These are phyloP conservation scores for Penium margaritaceum DNA, from an alignment of 139 green algal species.

Conservation along the genomic window DNA sequence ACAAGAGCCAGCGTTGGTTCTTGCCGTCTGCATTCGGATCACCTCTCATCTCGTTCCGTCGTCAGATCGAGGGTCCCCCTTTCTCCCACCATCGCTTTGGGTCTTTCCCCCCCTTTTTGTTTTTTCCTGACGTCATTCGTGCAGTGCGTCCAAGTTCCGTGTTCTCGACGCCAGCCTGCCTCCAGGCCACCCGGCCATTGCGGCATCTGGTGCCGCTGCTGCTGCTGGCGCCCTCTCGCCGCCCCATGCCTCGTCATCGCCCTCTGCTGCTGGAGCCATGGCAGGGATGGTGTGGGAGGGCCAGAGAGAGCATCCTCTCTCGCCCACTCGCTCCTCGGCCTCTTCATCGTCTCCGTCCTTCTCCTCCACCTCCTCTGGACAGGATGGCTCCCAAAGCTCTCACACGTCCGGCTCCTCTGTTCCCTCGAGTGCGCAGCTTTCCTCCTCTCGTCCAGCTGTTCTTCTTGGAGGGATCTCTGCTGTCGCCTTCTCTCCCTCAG, in stretches of 20 bases:
- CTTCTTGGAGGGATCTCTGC: conserved; percentile 28
- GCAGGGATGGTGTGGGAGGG: background rate
- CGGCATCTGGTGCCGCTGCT: background rate
- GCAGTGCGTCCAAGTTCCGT: background rate
- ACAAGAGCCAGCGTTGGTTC: too few relatives aligned
- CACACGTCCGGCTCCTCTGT: background rate
- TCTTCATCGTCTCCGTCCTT: background rate
- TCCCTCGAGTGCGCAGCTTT: background rate
- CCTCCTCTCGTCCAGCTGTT: background rate
- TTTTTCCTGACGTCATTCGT: background rate
- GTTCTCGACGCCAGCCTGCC: conserved; percentile 32
- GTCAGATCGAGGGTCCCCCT: too few relatives aligned
- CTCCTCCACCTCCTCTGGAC: background rate
- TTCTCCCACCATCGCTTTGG: background rate
- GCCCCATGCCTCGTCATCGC: background rate
- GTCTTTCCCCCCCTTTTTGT: background rate
- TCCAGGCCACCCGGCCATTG: conserved; percentile 16
- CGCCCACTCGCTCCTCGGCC: background rate
- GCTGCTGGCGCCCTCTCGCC: background rate
- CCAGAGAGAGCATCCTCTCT: background rate
- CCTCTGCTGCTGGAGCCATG: background rate
- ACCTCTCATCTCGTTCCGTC: too few relatives aligned
- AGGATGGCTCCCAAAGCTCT: too few relatives aligned
- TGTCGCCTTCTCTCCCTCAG: conserved; percentile 22
- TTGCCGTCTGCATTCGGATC: too few relatives aligned